Conservation (phyloP, 2,329 filamentous ascomycete genomes). For the Moelleriella libera region DNA sequence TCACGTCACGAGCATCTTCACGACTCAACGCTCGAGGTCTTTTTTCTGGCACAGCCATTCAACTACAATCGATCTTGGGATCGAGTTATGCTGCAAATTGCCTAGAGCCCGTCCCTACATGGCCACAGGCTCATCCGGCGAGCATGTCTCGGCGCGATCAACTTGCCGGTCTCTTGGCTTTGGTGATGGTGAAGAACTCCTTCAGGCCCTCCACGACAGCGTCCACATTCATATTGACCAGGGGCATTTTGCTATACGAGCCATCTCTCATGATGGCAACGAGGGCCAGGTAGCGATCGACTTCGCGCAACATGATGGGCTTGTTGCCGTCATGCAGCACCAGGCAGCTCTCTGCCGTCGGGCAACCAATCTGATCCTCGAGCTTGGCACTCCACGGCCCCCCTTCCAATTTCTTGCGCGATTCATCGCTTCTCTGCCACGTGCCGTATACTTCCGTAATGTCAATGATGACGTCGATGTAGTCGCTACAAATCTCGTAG, state of each 20-base stretch:
- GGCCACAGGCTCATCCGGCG: too few relatives aligned
- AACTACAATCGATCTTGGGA: too few relatives aligned
- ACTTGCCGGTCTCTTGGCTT: conserved; percentile 17
- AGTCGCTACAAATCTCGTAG: conserved; percentile 97
- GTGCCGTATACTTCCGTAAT: conserved; percentile 87
- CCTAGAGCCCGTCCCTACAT: too few relatives aligned
- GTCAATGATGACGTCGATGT: conserved; percentile 96
- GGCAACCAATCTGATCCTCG: conserved; percentile 51
- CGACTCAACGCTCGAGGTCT: too few relatives aligned
- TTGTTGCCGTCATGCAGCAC: conserved; percentile 49
- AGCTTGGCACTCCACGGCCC: conserved; percentile 47
- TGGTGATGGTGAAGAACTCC: conserved; percentile 62
- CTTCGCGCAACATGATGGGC: conserved; percentile 54
- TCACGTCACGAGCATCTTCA: too few relatives aligned
- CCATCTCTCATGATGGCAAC: conserved; percentile 82
- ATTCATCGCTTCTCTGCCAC: conserved; percentile 46
- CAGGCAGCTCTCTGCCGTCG: conserved; percentile 53
- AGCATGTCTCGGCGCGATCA: background rate
- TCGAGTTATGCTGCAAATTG: too few relatives aligned
- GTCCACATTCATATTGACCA: conserved; percentile 79
- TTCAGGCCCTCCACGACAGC: conserved; percentile 66
- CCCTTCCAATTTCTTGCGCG: conserved; percentile 41
- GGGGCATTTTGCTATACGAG: conserved; percentile 67
- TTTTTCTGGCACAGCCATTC: too few relatives aligned
- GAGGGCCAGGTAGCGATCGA: conserved; percentile 62